A percentile compares a stretch with the other conserved stretches of the same genome.
Evolutionary conservation across 2,329 filamentous ascomycete genomes (phyloP).

Genomic region (Diaporthe humulicola): DNA sequence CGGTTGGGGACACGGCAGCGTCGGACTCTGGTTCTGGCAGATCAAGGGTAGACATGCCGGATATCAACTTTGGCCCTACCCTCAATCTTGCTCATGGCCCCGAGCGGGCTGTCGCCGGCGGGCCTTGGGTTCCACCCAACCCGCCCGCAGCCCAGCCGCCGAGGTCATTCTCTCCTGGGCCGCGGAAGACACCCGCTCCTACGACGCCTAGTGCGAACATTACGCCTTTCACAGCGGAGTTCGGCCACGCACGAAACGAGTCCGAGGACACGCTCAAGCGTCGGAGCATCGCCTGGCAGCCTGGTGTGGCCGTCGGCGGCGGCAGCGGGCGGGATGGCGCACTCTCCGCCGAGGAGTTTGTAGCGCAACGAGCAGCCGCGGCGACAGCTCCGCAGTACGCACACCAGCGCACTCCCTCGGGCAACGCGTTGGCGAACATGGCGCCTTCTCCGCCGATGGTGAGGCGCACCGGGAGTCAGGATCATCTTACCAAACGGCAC

Average conservation of each 20-base stretch:
- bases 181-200: conserved; percentile 38
- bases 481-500: conserved; percentile 54
- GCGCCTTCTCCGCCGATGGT: conserved; percentile 57
- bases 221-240: conserved; percentile 43
- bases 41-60: conserved; percentile 68
- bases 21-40: conserved; percentile 44
- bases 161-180: conserved; percentile 51
- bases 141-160: conserved; percentile 42
- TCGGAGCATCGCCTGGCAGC: conserved; percentile 84
- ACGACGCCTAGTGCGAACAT: conserved; percentile 40
- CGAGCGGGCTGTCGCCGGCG: conserved; percentile 26
- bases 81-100: conserved; percentile 61
- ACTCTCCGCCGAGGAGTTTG: conserved; percentile 84
- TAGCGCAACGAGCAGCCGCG: conserved; percentile 79
- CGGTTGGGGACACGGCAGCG: conserved; percentile 69
- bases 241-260: conserved; percentile 59
- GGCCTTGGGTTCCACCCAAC: conserved; percentile 43
- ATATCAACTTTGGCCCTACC: conserved; percentile 89
- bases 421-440: conserved; percentile 58
- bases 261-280: conserved; percentile 66
- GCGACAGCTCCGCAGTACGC: conserved; percentile 67
- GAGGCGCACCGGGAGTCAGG: conserved; percentile 56
- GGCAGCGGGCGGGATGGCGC: conserved; percentile 62
- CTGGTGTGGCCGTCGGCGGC: conserved; percentile 68
- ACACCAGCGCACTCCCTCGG: conserved; percentile 72